Evolutionary conservation across 1,284 basidiomycete genomes (phyloP), one percentile per base, ranked within the genome.

Genomic region (Puccinia triticina): DNA sequence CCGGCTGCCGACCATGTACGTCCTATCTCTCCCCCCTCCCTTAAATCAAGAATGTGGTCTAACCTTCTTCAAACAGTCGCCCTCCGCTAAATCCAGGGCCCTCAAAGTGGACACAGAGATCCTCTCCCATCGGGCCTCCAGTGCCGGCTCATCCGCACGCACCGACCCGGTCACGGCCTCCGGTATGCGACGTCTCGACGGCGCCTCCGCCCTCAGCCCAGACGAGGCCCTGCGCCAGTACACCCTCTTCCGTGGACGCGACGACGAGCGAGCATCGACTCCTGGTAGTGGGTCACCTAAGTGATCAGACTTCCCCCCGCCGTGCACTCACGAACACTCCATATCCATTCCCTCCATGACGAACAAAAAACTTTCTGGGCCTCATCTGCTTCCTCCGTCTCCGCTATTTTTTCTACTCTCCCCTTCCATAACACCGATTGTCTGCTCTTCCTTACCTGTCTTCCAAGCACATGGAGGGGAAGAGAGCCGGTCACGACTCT

Each of bases 201-300:
- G 53, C 16, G 23, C 57, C 26, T 53, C 69, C 29, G 34, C 53
- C 14, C 53, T 74, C 26, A 81, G 71, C 48, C 79, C 79, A 1
- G 79, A 81, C 59, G 79, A 81, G 67, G 79, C 79, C 3, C 32
- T 81, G 2, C 69, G 69, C n/a, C 79, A 81, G 46, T 81, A 81
- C 37, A 81, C 50, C 40, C 50, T 81, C 18, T 32, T 53, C 48
- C 71, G 71, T n/a, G 71, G 48, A 8, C 46, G 48, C 23, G n/a
- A 43, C 34, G 66, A 69, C n/a, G 66, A 50, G 16, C 16, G 48
- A 7, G 48, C 48, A 3, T 50, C 48, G 48, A 50, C 48, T 16
- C 48, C 48, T 21, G 18, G 48, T 21, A 50, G 18, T 21, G 48
- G 14, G 48, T 50, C 48, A 16, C 48, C 48, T 16, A 8, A 50